Base-by-base conservation (phyloP, 2,329 filamentous ascomycete genomes). In the Paraphoma sp. region DNA sequence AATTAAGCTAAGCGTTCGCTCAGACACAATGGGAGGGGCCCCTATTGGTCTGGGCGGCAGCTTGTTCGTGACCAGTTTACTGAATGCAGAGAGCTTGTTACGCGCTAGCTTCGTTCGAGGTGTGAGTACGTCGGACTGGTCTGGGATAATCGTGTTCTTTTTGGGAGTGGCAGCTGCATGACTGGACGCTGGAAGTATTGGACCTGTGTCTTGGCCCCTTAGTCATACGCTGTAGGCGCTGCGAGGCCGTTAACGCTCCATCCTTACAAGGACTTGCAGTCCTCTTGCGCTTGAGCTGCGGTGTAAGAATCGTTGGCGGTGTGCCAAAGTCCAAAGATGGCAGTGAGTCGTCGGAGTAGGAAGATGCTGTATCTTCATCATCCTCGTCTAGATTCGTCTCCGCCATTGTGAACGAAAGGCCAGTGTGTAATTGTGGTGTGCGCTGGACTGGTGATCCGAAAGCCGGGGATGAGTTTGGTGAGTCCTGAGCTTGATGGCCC, bases 71-170 rank as follows among this genome's bases (percentile, higher is more conserved):
- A 75, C 64, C 0, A 63, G 61, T 18, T 48, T 71, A 50, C 72
- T 74, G n/a, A 75, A 66, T 0, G 70, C 72, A 2, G 56, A n/a
- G 0, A 75, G 63, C 41, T 73, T 74, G 52, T 65, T 74, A 18
- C 60, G 61, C 23, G 68, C 60, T 28, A 72, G 63, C 16, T 50
- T 54, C 31, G 58, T 58, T 33, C 47, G 28, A 14, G 60, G 58
- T 36, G 52, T 52, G 10, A 63, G 43, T 17, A 56, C 28, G 28
- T 42, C 36, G 12, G n/a, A 48, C 4, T 45, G 30, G 16, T n/a
- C 6, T 7, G 9, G 33, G 14, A 36, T 3, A 36, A 14, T 14
- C 33, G 9, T 36, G 10, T 10, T 14, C 9, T 36, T 36, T 14
- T 10, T 36, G 33, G 33, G 46, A 1, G 28, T 3, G 14, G 51